Conservation (phyloP, 805 yeast species). For the Candida berthetii region DNA sequence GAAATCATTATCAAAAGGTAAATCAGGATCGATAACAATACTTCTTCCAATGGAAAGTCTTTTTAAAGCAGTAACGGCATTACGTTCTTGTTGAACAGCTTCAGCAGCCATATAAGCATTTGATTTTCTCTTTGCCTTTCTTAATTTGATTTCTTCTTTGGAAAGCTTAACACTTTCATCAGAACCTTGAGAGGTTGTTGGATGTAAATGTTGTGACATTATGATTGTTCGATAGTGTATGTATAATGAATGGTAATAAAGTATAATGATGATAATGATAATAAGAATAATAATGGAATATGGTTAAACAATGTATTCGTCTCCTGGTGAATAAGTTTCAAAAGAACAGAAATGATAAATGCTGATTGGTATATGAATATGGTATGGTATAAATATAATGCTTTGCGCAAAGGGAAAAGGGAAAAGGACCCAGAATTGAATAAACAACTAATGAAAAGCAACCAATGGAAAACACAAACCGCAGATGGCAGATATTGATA, state of each 20-base stretch:
- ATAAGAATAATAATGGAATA: neutral
- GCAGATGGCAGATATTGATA: too few species aligned
- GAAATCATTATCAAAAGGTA: slow-evolving; percentile 36
- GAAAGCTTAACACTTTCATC: neutral
- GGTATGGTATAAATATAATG: too few species aligned
- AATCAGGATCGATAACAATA: slow-evolving; percentile 60
- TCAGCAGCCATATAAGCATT: slow-evolving; percentile 59
- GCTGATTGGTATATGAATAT: too few species aligned
- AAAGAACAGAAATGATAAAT: too few species aligned
- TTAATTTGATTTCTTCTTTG: neutral
- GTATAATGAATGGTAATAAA: neutral
- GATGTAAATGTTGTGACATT: neutral
- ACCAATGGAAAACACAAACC: too few species aligned
- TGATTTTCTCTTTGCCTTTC: slow-evolving; percentile 29
- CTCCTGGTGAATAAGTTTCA: too few species aligned
- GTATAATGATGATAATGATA: too few species aligned
- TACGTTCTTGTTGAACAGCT: slow-evolving; percentile 69
- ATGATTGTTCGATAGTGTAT: too few species aligned
- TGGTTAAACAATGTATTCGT: neutral
- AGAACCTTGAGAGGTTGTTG: neutral
- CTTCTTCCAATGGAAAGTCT: slow-evolving; percentile 63
- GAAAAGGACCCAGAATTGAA: too few species aligned
- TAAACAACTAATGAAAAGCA: too few species aligned
- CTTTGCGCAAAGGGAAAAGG: too few species aligned
- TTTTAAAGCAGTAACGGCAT: slow-evolving; percentile 68